Percentiles rank a stretch among this genome's conserved stretches.
Conservation (phyloP, 2,329 filamentous ascomycete species). For the Aureobasidium leucospermi region DNA sequence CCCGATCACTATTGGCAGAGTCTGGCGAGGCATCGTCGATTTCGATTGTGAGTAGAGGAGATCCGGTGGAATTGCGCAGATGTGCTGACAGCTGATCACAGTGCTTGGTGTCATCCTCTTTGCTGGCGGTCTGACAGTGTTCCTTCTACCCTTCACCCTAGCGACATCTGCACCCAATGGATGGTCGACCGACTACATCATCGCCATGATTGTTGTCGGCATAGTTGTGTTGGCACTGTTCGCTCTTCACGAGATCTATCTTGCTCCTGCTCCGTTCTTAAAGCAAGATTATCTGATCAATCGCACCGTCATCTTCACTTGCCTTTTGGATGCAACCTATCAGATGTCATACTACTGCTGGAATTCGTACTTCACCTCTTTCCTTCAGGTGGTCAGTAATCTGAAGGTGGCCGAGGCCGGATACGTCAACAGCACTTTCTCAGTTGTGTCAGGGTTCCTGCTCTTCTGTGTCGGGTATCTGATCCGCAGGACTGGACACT, state of each 20-base stretch:
- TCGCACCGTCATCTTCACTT: conserved; percentile 46
- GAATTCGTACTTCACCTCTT: conserved; percentile 34
- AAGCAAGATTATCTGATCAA: conserved; percentile 41
- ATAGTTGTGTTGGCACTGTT: conserved; percentile 30
- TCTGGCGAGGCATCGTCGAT: conserved; percentile 50
- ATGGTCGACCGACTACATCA: conserved; percentile 33
- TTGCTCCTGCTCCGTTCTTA: conserved; percentile 34
- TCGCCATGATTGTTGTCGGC: conserved; percentile 35
- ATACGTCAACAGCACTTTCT: conserved; percentile 33
- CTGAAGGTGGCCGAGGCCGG: conserved; percentile 25
- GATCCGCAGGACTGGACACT: conserved; percentile 28
- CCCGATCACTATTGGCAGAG: conserved; percentile 39
- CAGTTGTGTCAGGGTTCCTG: conserved; percentile 24
- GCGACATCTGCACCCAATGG: conserved; percentile 24
- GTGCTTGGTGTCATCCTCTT: conserved; percentile 54
- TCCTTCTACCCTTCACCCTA: conserved; percentile 64
- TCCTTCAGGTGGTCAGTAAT: conserved; percentile 33
- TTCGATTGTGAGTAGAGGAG: conserved; percentile 47
- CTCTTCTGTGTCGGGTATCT: conserved; percentile 23
- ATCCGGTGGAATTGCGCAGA: background rate
- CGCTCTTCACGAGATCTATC: conserved; percentile 32
- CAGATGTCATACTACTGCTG: conserved; percentile 27
- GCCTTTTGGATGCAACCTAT: conserved; percentile 37
- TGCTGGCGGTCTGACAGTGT: conserved; percentile 52
- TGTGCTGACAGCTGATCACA: conserved; percentile 17